A percentile compares a stretch with the other conserved stretches of the same genome.
Conservation (phyloP, 2,329 filamentous ascomycete species). For the Alternaria conjuncta region DNA sequence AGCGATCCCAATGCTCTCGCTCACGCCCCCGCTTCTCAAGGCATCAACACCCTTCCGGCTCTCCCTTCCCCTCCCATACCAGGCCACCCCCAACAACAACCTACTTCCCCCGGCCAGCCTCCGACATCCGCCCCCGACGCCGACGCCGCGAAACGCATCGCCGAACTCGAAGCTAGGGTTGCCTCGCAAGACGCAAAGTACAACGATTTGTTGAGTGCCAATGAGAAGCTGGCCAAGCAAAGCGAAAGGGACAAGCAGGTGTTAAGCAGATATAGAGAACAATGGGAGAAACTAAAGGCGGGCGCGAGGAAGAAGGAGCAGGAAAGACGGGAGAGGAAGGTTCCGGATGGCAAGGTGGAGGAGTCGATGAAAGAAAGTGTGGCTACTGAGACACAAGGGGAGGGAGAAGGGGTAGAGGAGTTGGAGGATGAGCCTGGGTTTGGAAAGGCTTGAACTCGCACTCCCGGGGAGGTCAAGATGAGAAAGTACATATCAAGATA, state of each 20-base stretch:
- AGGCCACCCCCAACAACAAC: background rate
- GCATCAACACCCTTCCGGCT: slow-evolving; percentile 27
- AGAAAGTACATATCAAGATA: background rate
- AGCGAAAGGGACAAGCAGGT: slow-evolving; percentile 65
- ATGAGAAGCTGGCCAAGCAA: slow-evolving; percentile 67
- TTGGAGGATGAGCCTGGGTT: slow-evolving; percentile 36
- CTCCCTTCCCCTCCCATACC: slow-evolving; percentile 24
- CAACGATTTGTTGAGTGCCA: slow-evolving; percentile 63
- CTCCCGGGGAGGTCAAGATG: background rate
- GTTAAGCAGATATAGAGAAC: slow-evolving; percentile 64
- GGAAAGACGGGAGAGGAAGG: slow-evolving; percentile 33
- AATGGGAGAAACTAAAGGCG: slow-evolving; percentile 73
- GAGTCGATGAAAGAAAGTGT: slow-evolving; percentile 26
- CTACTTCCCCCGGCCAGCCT: background rate
- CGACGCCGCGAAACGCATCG: slow-evolving; percentile 26
- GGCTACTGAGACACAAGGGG: slow-evolving; percentile 2
- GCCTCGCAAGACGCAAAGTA: slow-evolving; percentile 32
- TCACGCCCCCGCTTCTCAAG: slow-evolving; percentile 32
- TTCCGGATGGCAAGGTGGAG: slow-evolving; percentile 16
- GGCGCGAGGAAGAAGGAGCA: slow-evolving; percentile 57
- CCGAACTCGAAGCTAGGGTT: slow-evolving; percentile 37
- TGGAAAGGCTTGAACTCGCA: slow-evolving; percentile 33
- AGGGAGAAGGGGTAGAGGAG: slow-evolving; percentile 13
- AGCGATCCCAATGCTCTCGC: slow-evolving; percentile 37
- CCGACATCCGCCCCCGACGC: slow-evolving; percentile 8